phyloP scores from a whole-genome alignment of 2,329 filamentous ascomycete species.

The Colletotrichum echinochloae region DNA sequence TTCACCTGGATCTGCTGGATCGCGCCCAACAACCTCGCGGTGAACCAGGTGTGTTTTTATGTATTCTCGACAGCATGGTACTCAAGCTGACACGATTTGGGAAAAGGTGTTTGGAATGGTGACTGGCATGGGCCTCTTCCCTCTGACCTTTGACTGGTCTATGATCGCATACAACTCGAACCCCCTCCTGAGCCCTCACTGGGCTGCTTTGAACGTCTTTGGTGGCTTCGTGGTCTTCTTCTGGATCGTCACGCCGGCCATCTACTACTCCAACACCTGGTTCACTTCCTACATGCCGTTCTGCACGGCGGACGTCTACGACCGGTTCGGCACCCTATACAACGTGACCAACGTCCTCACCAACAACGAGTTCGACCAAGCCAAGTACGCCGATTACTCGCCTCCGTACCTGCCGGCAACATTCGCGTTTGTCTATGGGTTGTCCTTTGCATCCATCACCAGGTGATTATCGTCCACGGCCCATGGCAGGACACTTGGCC shows the following conservation, averaged over 20 bases:
- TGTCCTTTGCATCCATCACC: slow-evolving; percentile 78
- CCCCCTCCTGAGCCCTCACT: slow-evolving; percentile 62
- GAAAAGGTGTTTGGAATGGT: slow-evolving; percentile 62
- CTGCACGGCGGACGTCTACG: slow-evolving; percentile 64
- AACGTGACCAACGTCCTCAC: slow-evolving; percentile 58
- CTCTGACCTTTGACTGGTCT: slow-evolving; percentile 58
- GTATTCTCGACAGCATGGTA: too few species aligned
- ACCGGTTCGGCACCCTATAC: slow-evolving; percentile 61
- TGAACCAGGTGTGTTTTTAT: slow-evolving; percentile 57
- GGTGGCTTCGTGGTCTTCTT: slow-evolving; percentile 65
- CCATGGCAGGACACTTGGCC: too few species aligned
- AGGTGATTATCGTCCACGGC: slow-evolving; percentile 17
- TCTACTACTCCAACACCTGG: slow-evolving; percentile 71
- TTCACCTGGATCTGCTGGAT: slow-evolving; percentile 63
- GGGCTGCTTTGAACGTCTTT: slow-evolving; percentile 72
- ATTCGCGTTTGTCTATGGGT: slow-evolving; percentile 60
- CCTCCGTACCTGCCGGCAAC: slow-evolving; percentile 63
- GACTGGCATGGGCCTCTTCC: slow-evolving; percentile 53
- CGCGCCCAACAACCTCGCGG: slow-evolving; percentile 57
- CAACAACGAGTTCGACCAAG: slow-evolving; percentile 58
- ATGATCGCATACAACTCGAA: slow-evolving; percentile 47
- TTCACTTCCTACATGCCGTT: slow-evolving; percentile 67
- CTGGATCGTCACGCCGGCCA: slow-evolving; percentile 64
- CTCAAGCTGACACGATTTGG: too few species aligned
- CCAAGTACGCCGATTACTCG: slow-evolving; percentile 62